Conservation (phyloP, 208 protist species). For the Plasmodiophora brassicae region DNA sequence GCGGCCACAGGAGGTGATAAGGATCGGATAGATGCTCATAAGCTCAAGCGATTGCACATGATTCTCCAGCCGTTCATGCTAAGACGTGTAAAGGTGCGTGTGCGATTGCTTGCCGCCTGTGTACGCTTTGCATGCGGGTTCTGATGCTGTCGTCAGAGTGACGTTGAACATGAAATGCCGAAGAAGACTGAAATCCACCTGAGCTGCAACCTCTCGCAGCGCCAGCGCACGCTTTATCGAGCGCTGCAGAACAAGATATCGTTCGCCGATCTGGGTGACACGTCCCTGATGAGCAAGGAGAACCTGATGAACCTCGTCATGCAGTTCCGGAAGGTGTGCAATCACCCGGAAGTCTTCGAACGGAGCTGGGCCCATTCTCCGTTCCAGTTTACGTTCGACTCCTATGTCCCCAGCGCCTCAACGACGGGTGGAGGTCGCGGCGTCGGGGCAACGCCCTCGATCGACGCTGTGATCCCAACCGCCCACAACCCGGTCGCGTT, state of each 20-base stretch:
- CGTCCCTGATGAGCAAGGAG: conserved; percentile 41
- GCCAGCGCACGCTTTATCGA: conserved; percentile 49
- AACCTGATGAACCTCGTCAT: conserved; percentile 69
- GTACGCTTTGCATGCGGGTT: not conserved
- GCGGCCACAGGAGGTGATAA: conserved; percentile 53
- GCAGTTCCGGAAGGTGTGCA: conserved; percentile 73
- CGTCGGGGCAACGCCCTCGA: not conserved
- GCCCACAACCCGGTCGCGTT: not conserved
- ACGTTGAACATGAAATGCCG: conserved; percentile 81
- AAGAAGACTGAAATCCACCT: conserved; percentile 67
- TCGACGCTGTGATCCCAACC: not conserved
- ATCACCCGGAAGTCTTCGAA: conserved; percentile 73
- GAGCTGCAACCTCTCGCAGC: conserved; percentile 33
- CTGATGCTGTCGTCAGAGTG: conserved; percentile 46
- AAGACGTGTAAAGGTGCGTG: conserved; percentile 74
- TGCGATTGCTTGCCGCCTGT: not conserved
- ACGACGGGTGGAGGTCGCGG: not conserved
- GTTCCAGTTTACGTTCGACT: conserved; percentile 47
- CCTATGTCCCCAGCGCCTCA: not conserved
- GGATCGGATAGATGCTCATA: conserved; percentile 45
- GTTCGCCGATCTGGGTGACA: conserved; percentile 39
- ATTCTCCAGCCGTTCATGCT: conserved; percentile 89
- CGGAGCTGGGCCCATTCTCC: conserved; percentile 38
- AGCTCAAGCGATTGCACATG: conserved; percentile 75
- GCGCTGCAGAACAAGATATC: conserved; percentile 42